Base-by-base conservation (phyloP, 352 stramenopile genomes). In the Phytophthora pini region DNA sequence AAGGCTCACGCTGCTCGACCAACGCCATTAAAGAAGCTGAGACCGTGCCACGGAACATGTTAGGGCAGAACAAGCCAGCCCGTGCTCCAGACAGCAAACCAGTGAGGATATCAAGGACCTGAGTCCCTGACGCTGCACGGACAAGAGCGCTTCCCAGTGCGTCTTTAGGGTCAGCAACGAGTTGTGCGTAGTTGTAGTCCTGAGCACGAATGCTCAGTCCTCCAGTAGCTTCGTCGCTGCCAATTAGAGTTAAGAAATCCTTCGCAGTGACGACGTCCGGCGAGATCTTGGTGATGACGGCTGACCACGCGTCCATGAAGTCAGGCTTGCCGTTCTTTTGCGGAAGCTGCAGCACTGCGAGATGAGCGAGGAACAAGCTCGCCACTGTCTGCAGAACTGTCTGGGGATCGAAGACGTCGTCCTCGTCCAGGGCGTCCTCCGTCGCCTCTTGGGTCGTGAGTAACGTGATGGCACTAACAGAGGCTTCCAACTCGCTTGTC, bases 251-350 rank as follows among this genome's bases (percentile, higher is more conserved):
- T n/a, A 90, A 68, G 50, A 90, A 88, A 47, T 89, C 82, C 1
- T 79, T 67, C 3, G 76, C 78, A 1, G 65, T 88, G 44, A 90
- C 78, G 7, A 90, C 65, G 45, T 90, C 82, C 49, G 76, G 80
- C 2, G 82, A 87, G n/a, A 89, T 65, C 39, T 84, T 82, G n/a
- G 67, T 62, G 70, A 89, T 84, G 46, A 79, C 75, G 2, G 82
- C 79, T n/a, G 79, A 88, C 79, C 80, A 89, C 38, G 80, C 69
- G 56, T 89, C 80, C 78, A 91, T 91, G 56, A 88, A 89, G 60
- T 91, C 80, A 8, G 82, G 72, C 11, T 76, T 69, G n/a, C 80
- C 80, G 17, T 81, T 77, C 56, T 84, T 84, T 50, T 61, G 41
- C 1, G 82, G 76, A 0, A 89, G 76, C 61, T 79, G 39, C 3